Evolutionary conservation across 495 filamentous ascomycete genomes (phyloP), one percentile per base, ranked within the genome.

Genomic region (Diplogelasinospora grovesii): DNA sequence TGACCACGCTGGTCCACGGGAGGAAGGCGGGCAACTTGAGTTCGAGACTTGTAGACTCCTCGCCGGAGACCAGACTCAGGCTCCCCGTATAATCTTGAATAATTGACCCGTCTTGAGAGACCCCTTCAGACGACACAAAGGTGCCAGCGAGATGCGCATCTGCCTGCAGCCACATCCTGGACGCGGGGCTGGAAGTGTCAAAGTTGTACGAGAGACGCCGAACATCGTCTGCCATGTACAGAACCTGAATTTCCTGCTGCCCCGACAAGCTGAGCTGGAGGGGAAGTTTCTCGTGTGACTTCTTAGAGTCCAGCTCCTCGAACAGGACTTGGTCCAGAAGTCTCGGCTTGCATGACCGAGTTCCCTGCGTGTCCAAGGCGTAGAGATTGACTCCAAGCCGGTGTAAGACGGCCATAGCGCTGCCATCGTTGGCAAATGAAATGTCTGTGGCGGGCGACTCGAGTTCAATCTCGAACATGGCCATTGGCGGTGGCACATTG

Each of bases 401-500:
- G 57, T 84, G 81, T 21, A 93, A 68, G 4, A 92, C 73, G 20
- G 79, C 86, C 57, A 96, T 78, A 11, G 71, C 65, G n/a, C 69
- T 74, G 25, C 77, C 77, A 15, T 74, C 73, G 20, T 69, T 68
- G 49, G 77, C 80, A 46, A 95, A 78, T 4, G 84, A 79, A 35
- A 89, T 76, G 57, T 96, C 89, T 39, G 85, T 65, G 7, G 74
- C 70, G 36, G 79, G 81, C 3, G 73, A 73, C 27, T 72, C 68
- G 21, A 86, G 54, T 16, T 64, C 46, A 33, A 96, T 51, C 45
- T 94, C 86, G 50, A 80, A 79, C 39, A 89, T 70, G 11, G 89
- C 77, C 87, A 96, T 95, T 22, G 92, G 92, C 24, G 92, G 92
- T 26, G 92, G 92, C 11, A 93, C 74, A 50, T 90, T 95, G 27